Evolutionary conservation across 371 early-diverging fungal genomes (phyloP).

Genomic region (Dinochytrium kinnereticum): DNA sequence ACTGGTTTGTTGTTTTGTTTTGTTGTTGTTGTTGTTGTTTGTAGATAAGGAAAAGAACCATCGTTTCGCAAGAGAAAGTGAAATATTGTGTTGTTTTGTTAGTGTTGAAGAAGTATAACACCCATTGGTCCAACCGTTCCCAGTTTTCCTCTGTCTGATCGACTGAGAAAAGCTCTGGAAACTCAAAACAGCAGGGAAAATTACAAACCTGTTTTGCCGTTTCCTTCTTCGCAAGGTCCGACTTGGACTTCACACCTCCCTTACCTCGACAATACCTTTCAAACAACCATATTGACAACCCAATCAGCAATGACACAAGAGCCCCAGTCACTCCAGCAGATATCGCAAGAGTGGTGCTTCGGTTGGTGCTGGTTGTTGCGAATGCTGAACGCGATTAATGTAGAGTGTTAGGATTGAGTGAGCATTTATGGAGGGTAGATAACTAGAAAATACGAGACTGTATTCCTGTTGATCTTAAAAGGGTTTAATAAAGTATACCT

Average conservation of each 20-base stretch:
- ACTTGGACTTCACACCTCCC: not conserved
- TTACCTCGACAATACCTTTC: not conserved
- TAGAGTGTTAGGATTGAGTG: not conserved
- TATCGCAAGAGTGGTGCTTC: not conserved
- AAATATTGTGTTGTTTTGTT: slow-evolving; percentile 3
- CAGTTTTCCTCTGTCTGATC: too few relatives aligned
- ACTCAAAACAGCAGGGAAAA: too few relatives aligned
- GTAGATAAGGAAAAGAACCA: not conserved
- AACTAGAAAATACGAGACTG: not conserved
- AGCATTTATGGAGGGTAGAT: not conserved
- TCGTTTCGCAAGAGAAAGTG: not conserved
- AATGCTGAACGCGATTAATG: not conserved
- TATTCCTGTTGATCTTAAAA: too few relatives aligned
- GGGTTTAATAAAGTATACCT: not conserved
- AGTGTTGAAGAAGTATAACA: too few relatives aligned
- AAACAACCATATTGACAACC: not conserved
- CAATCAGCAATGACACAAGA: slow-evolving; percentile 4
- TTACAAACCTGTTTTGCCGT: not conserved
- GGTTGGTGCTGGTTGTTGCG: not conserved
- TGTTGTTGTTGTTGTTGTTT: not conserved
- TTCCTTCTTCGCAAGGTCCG: not conserved
- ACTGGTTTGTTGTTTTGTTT: not conserved
- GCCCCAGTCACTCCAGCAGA: not conserved
- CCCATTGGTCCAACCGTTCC: too few relatives aligned
- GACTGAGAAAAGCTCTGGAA: too few relatives aligned